phyloP scores from a whole-genome alignment of 495 filamentous ascomycete species.

The Penicillium manginii region DNA sequence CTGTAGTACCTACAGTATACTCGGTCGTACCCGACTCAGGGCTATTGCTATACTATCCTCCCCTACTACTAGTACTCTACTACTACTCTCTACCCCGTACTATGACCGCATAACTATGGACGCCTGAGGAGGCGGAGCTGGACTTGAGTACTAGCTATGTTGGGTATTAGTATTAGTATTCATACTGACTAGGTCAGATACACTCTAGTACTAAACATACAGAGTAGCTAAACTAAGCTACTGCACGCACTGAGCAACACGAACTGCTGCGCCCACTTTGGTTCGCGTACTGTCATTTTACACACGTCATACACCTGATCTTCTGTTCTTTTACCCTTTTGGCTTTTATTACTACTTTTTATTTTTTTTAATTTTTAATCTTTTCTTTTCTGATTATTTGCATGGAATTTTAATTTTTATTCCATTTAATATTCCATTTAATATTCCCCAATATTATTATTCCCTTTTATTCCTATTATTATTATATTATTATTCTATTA shows the following conservation, averaged over 20 bases:
- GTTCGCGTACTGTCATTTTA: slow-evolving; percentile 5
- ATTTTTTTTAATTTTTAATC: slow-evolving; percentile 22
- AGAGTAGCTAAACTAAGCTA: background rate
- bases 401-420: slow-evolving; percentile 8
- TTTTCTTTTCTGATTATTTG: background rate
- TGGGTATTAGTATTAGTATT: background rate
- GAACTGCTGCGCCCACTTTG: background rate
- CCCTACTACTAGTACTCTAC: background rate
- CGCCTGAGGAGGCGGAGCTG: slow-evolving; percentile 1
- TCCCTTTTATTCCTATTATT: slow-evolving; percentile 10
- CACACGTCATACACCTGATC: background rate
- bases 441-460: slow-evolving; percentile 8
- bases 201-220: too few relatives aligned
- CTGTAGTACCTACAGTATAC: too few relatives aligned
- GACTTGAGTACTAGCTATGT: background rate
- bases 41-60: background rate
- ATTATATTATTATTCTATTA: slow-evolving; percentile 11
- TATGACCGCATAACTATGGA: background rate
- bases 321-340: slow-evolving; percentile 7
- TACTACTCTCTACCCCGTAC: too few relatives aligned
- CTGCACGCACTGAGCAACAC: background rate
- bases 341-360: slow-evolving; percentile 21
- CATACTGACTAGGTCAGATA: too few relatives aligned
- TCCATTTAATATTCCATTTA: slow-evolving; percentile 14
- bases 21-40: too few relatives aligned